Evolutionary conservation across 2,329 filamentous ascomycete species (phyloP).

Genomic region (Ophiocordyceps sinensis): DNA sequence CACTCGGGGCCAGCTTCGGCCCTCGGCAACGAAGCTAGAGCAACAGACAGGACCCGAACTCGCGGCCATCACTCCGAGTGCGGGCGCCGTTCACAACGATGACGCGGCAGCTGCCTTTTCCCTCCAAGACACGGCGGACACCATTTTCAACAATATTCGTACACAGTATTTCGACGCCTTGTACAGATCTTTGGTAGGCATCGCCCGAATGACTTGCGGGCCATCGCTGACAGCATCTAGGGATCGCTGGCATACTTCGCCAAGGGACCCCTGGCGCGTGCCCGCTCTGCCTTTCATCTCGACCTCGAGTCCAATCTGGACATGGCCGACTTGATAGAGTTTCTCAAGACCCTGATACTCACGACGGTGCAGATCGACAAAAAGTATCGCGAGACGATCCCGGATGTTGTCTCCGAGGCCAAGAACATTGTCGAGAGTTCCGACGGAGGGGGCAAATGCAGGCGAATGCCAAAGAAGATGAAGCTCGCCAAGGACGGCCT

Average conservation of each 20-base stretch:
- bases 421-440: slow-evolving; percentile 42
- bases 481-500: slow-evolving; percentile 55
- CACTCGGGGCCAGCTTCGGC: slow-evolving; percentile 8
- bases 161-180: slow-evolving; percentile 44
- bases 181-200: slow-evolving; percentile 45
- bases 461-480: slow-evolving; percentile 45
- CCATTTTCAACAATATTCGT: slow-evolving; percentile 43
- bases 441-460: slow-evolving; percentile 30
- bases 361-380: slow-evolving; percentile 57
- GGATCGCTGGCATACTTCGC: slow-evolving; percentile 72
- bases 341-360: slow-evolving; percentile 54
- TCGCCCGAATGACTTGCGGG: slow-evolving; percentile 5
- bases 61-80: background rate
- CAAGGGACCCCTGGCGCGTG: slow-evolving; percentile 65
- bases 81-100: background rate
- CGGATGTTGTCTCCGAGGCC: slow-evolving; percentile 43
- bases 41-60: slow-evolving; percentile 2
- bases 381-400: slow-evolving; percentile 62
- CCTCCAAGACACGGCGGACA: slow-evolving; percentile 28
- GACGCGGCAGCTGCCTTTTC: slow-evolving; percentile 3
- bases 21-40: slow-evolving; percentile 7
- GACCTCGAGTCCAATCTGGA: slow-evolving; percentile 45
- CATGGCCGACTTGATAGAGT: slow-evolving; percentile 49
- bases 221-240: slow-evolving; percentile 20
- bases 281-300: slow-evolving; percentile 54